Evolutionary conservation across 768 basidiomycete species (phyloP), one percentile per base, ranked within the genome.

Genomic region (Phanerodontia chrysosporium): DNA sequence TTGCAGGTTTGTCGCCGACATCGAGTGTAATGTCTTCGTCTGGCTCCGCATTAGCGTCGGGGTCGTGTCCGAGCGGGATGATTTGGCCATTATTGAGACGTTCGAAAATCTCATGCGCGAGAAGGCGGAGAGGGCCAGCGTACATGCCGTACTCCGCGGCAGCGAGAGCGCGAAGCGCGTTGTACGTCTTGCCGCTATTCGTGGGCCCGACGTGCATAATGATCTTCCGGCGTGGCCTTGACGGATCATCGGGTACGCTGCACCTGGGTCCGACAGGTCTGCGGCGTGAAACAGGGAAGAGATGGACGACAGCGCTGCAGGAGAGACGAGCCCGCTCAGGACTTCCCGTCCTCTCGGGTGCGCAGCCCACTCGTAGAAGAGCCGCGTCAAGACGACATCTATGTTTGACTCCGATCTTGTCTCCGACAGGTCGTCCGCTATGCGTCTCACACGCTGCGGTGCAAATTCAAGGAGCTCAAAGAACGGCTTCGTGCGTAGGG

Each of bases 151-250:
- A 74, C 1, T 69, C 66, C 0, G 95, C 85, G 3, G 85, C 83
- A 0, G 93, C 90, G 1, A 99, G 81, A 0, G 95, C 92, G 45
- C 92, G 86, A 9, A 99, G 76, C 0, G 96, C 97, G 67, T 90
- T 86, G 68, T 98, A 87, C 0, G 96, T 99, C 76, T 99, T 99
- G 29, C 96, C 97, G 62, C 91, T 92, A 72, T 98, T 99, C 24
- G 97, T 98, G 0, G 97, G 97, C 0, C 96, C 97, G 42, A 99
- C 93, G 66, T 99, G 96, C 79, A 98, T 87, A 70, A 95, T 88
- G 65, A 98, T 76, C 64, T 87, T 91, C 21, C 95, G 82, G 10
- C 60, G 62, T 18, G 78, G 80, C 62, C 74, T 12, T 70, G 66
- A 10, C 96, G 84, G 0, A 93, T 85, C 9, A 54, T 18, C 0